phyloP scores from a whole-genome alignment of 352 stramenopile genomes.

The Globisporangium ultimum region DNA sequence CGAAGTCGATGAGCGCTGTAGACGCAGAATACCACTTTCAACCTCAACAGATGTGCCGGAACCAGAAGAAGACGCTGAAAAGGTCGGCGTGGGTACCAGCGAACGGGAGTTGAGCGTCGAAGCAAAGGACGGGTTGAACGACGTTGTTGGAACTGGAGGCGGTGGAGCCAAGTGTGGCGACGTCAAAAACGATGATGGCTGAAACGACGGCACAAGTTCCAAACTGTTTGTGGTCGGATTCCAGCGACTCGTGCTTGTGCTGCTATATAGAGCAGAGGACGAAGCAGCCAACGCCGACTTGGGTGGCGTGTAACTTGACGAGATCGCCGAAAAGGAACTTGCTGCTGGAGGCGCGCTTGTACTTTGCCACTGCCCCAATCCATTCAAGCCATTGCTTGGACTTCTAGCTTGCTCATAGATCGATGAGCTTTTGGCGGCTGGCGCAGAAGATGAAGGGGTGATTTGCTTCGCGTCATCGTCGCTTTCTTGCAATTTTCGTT shows the following conservation, averaged over 20 bases:
- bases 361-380: slow-evolving; percentile 8
- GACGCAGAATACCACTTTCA: slow-evolving; percentile 60
- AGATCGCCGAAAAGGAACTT: slow-evolving; percentile 4
- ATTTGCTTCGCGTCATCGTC: slow-evolving; percentile 7
- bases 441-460: neutral
- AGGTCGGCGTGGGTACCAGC: slow-evolving; percentile 23
- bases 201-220: slow-evolving; percentile 10
- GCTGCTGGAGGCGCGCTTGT: slow-evolving; percentile 8
- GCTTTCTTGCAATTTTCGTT: slow-evolving; percentile 48
- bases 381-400: slow-evolving; percentile 1
- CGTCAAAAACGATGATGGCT: slow-evolving; percentile 5
- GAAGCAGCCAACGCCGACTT: slow-evolving; percentile 1
- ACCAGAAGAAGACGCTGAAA: slow-evolving; percentile 19
- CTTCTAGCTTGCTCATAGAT: slow-evolving; percentile 2
- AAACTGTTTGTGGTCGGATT: neutral
- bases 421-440: neutral
- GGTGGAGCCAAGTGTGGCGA: neutral
- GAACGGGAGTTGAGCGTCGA: slow-evolving; percentile 12
- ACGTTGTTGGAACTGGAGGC: neutral
- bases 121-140: slow-evolving; percentile 7
- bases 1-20: slow-evolving; percentile 74
- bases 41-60: slow-evolving; percentile 27
- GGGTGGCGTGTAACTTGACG: slow-evolving; percentile 19
- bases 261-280: slow-evolving; percentile 3
- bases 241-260: slow-evolving; percentile 9